Evolutionary conservation across 108 stramenopile species (phyloP).

Genomic region (Licmophora abbreviata): DNA sequence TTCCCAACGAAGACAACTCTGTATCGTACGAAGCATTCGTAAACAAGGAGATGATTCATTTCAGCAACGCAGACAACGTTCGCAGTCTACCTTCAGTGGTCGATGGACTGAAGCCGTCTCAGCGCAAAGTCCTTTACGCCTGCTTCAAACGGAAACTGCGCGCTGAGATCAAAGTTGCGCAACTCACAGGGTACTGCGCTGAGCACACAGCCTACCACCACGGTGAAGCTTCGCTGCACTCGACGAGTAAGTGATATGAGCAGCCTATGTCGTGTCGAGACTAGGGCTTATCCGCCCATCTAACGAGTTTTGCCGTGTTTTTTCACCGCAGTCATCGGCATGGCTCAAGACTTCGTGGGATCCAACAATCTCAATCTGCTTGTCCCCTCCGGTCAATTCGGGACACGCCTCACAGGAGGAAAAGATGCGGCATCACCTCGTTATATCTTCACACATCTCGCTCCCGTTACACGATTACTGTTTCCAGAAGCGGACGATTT

Average conservation of each 20-base stretch:
- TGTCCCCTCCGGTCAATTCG: conserved; percentile 87
- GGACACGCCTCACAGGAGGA: conserved; percentile 83
- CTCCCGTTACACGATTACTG: conserved; percentile 57
- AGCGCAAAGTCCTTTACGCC: conserved; percentile 88
- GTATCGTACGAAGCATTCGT: conserved; percentile 82
- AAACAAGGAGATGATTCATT: conserved; percentile 88
- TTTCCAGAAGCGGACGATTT: conserved; percentile 84
- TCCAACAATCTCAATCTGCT: conserved; percentile 89
- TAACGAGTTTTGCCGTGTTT: not conserved
- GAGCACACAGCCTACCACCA: conserved; percentile 96
- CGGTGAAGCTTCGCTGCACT: conserved; percentile 87
- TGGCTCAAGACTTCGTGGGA: conserved; percentile 94
- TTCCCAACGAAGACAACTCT: conserved; percentile 17
- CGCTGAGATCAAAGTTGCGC: conserved; percentile 88
- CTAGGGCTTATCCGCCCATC: not conserved
- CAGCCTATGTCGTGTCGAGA: too few relatives aligned
- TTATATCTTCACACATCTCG: conserved; percentile 87
- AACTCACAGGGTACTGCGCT: conserved; percentile 84
- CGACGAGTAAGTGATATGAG: conserved; percentile 85
- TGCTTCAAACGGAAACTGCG: conserved; percentile 84
- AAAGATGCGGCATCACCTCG: conserved; percentile 88
- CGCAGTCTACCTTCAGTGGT: conserved; percentile 75
- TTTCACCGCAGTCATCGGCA: conserved; percentile 57
- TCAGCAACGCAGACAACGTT: conserved; percentile 82
- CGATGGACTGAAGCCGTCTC: conserved; percentile 91